Conservation (phyloP, 768 basidiomycete species). For the Mycena vulgaris region DNA sequence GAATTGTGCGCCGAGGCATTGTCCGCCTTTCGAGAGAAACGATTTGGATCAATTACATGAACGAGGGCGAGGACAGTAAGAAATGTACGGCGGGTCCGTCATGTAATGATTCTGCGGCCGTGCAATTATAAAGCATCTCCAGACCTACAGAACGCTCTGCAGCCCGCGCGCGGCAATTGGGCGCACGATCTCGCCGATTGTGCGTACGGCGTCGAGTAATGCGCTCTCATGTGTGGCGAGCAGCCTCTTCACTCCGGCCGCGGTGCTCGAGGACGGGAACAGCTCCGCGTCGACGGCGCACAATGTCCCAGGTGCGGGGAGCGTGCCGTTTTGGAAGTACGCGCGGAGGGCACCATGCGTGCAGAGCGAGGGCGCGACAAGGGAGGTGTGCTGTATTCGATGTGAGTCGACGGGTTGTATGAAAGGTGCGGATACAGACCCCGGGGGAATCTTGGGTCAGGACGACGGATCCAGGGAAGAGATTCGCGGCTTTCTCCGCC, state of each 20-base stretch:
- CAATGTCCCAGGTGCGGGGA: slow-evolving; percentile 21
- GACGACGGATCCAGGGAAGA: not conserved
- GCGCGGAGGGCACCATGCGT: slow-evolving; percentile 34
- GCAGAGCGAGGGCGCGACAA: slow-evolving; percentile 53
- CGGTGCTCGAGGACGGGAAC: slow-evolving; percentile 17
- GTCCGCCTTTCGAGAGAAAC: too few species aligned
- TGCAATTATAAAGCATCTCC: too few species aligned
- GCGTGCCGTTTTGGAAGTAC: slow-evolving; percentile 30
- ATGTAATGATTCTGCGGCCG: too few species aligned
- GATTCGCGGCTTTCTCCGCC: not conserved
- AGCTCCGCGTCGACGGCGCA: slow-evolving; percentile 15
- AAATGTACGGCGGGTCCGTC: too few species aligned
- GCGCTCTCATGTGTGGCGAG: not conserved
- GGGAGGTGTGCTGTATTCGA: slow-evolving; percentile 52
- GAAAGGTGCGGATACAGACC: not conserved
- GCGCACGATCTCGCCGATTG: not conserved
- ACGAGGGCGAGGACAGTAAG: too few species aligned
- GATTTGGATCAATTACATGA: too few species aligned
- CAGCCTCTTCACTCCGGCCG: not conserved
- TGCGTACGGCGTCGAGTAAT: not conserved
- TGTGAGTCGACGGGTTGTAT: not conserved
- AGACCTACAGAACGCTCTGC: too few species aligned
- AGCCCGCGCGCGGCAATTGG: not conserved
- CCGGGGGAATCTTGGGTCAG: not conserved
- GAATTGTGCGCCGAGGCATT: too few species aligned